Evolutionary conservation across 2,329 filamentous ascomycete genomes (phyloP), one percentile per base, ranked within the genome.

Genomic region (Paecilomyces fulvus): DNA sequence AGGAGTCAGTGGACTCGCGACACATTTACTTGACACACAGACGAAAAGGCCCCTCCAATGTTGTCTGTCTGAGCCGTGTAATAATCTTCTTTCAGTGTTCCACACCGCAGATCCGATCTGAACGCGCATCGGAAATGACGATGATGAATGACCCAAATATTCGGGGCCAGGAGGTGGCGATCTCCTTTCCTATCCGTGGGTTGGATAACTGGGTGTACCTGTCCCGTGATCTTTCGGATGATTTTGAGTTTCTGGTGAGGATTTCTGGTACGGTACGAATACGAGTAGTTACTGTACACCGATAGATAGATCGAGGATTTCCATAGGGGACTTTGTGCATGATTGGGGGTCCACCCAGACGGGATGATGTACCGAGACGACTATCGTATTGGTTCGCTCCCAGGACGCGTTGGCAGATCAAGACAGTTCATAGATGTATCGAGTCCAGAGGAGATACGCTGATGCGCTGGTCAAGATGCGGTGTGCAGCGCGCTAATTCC

Each of bases 301-400:
- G 59, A 61, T 63, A 63, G 61, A 66, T 64, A 63, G 61, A 66
- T 64, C 63, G 60, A 57, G 56, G 61, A 56, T 57, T 57, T 57
- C 60, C 60, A 49, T 21, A 23, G 48, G 21, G 21, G 21, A 28
- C 48, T 49, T 49, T 23, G 48, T 8, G 37, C 37, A 17, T 43
- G n/a, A 43, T 43, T 43, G 37, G 37, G n/a, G n/a, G 9, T 9
- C 37, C 17, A 50, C 63, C 62, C 61, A 64, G 63, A 55, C 61
- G 63, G 62, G 60, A 66, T 68, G 66, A 67, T 70, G 64, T 64
- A 66, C 60, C 59, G 60, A 66, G 56, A 55, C 59, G 59, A 53
- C 51, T 17, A 57, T 54, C 59, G 56, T 52, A 69, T 68, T 67
- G 65, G 66, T 11, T 49, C n/a, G 37, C 17, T 17, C 37, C 37